Conservation (phyloP, 768 basidiomycete species). For the Russula lepida region DNA sequence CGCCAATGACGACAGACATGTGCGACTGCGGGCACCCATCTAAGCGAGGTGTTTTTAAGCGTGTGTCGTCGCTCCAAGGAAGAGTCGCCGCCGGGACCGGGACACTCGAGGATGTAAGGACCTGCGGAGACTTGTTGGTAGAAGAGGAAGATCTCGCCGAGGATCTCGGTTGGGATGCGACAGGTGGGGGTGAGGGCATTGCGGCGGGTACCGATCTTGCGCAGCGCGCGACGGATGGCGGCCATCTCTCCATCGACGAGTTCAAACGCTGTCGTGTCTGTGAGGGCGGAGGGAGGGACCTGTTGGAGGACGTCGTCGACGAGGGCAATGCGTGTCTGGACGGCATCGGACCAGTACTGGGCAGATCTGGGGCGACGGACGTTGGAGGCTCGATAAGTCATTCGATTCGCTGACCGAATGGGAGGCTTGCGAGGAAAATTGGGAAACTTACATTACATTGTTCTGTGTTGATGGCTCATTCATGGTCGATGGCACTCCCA, state of each 20-base stretch:
- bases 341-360: constrained; percentile 14
- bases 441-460: constrained; percentile 6
- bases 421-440: not conserved
- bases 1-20: constrained; percentile 16
- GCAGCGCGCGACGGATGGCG: constrained; percentile 5
- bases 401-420: not conserved
- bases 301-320: constrained; percentile 9
- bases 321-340: constrained; percentile 5
- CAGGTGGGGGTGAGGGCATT: constrained; percentile 13
- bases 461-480: not conserved
- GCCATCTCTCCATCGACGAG: constrained; percentile 11
- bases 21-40: constrained; percentile 11
- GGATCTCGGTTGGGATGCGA: constrained; percentile 14
- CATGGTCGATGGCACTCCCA: not conserved
- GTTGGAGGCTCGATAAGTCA: not conserved
- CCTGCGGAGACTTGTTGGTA: not conserved
- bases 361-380: not conserved
- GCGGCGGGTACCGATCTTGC: constrained; percentile 6
- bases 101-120: not conserved
- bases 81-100: not conserved
- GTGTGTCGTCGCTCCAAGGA: not conserved
- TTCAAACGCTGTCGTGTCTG: not conserved
- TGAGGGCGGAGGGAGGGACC: constrained; percentile 5
- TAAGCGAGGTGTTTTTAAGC: not conserved
- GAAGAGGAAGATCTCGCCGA: constrained; percentile 13